phyloP scores from a whole-genome alignment of 2,329 filamentous ascomycete genomes.

The Anthostomella pinea region DNA sequence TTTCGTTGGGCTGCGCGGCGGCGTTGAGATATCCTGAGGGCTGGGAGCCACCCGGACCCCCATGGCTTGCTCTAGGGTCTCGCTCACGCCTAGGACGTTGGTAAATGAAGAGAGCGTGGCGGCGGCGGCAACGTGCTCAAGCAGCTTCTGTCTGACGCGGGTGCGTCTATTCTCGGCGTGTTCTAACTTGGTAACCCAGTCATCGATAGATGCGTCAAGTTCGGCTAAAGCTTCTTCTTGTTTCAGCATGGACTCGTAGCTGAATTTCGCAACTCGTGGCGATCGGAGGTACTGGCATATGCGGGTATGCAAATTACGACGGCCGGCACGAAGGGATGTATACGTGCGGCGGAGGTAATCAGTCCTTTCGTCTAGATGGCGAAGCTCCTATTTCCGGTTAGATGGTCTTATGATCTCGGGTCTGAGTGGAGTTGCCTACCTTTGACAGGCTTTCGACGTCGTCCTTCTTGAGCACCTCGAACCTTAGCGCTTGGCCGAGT shows the following conservation, averaged over 20 bases:
- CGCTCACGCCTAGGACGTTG: conserved; percentile 34
- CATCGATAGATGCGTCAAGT: conserved; percentile 74
- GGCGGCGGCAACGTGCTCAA: conserved; percentile 77
- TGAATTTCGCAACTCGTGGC: conserved; percentile 68
- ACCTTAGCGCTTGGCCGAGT: conserved; percentile 58
- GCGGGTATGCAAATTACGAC: conserved; percentile 71
- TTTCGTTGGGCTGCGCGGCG: conserved; percentile 58
- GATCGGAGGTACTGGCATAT: conserved; percentile 76
- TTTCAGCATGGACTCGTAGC: conserved; percentile 70
- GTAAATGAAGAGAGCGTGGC: conserved; percentile 45
- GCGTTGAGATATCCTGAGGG: conserved; percentile 49
- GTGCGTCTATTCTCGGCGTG: conserved; percentile 74
- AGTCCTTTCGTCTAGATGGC: conserved; percentile 71
- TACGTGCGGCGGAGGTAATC: conserved; percentile 77
- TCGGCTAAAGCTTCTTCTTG: conserved; percentile 78
- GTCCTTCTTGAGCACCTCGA: conserved; percentile 60
- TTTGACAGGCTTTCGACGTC: conserved; percentile 66
- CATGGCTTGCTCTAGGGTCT: conserved; percentile 42
- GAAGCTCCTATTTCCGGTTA: conserved; percentile 58
- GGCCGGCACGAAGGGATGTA: conserved; percentile 69
- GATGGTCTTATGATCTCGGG: neutral
- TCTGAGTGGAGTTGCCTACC: conserved; percentile 37
- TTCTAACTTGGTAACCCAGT: conserved; percentile 78
- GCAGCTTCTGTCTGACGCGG: conserved; percentile 72
- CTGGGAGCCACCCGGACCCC: conserved; percentile 36